phyloP scores from a whole-genome alignment of 2,329 filamentous ascomycete species.

The Aspergillus sojae region DNA sequence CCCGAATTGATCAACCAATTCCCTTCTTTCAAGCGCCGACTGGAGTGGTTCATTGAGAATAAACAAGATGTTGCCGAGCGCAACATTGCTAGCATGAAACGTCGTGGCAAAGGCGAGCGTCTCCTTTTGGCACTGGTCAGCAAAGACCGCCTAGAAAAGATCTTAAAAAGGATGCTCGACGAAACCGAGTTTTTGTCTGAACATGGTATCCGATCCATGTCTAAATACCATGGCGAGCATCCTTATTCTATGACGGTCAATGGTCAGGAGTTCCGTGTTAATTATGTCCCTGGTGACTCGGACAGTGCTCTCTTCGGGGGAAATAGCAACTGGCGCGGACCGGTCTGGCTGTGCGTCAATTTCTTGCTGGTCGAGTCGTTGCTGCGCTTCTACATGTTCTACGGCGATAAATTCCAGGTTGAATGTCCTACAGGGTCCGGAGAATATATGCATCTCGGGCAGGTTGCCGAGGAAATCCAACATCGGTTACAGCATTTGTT shows the following conservation, averaged over 20 bases:
- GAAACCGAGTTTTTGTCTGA: slow-evolving; percentile 91
- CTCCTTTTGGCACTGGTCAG: slow-evolving; percentile 88
- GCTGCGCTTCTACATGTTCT: slow-evolving; percentile 96
- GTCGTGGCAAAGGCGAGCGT: slow-evolving; percentile 85
- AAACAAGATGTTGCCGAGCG: slow-evolving; percentile 83
- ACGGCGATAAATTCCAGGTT: slow-evolving; percentile 82
- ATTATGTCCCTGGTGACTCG: slow-evolving; percentile 92
- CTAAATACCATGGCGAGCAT: slow-evolving; percentile 85
- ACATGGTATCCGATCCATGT: slow-evolving; percentile 88
- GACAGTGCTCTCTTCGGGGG: slow-evolving; percentile 94
- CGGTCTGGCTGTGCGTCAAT: slow-evolving; percentile 95
- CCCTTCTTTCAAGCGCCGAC: slow-evolving; percentile 86
- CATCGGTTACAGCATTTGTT: slow-evolving; percentile 93
- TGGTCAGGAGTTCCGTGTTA: slow-evolving; percentile 82
- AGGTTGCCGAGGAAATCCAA: slow-evolving; percentile 92
- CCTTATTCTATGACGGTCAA: slow-evolving; percentile 97
- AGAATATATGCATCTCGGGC: slow-evolving; percentile 92
- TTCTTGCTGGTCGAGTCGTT: slow-evolving; percentile 91
- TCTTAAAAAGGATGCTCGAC: slow-evolving; percentile 88
- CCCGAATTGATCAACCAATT: slow-evolving; percentile 91
- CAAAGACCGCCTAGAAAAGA: slow-evolving; percentile 87
- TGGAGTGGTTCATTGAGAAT: slow-evolving; percentile 94
- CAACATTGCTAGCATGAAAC: slow-evolving; percentile 91
- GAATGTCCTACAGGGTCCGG: slow-evolving; percentile 94
- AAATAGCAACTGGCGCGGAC: slow-evolving; percentile 97